Base-by-base conservation (phyloP, 2,329 filamentous ascomycete species). In the Cryphonectria carpinicola region DNA sequence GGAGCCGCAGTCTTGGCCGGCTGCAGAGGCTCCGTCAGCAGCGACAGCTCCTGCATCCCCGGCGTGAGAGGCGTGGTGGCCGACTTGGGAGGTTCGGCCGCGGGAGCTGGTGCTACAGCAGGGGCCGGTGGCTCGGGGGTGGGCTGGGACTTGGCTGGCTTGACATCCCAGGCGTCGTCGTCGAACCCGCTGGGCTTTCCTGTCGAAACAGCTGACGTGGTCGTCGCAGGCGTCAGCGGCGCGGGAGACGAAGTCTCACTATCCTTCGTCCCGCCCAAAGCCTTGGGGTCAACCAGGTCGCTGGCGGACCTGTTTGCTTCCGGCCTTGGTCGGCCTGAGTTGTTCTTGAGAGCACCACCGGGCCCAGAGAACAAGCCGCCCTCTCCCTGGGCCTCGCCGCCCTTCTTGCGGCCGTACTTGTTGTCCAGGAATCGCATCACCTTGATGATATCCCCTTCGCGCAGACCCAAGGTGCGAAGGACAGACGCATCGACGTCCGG, bases 131-230 rank as follows among this genome's bases (percentile, higher is more conserved):
- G 79, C 67, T 75, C 72, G 39, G 82, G 74, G 1, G 76, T 70
- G 35, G 74, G 64, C 14, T 76, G 74, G 58, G 90, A 87, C 78
- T 90, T 92, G 19, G 92, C 88, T 25, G 94, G 93, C 82, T 98
- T 98, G 65, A 97, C 92, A 77, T 97, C 93, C 96, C 96, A 99
- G 11, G 96, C 96, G 83, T 98, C 94, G 77, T 98, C 96, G 66
- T 99, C 96, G 77, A 98, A 98, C 3, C 93, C 93, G 77, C 80
- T 72, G 39, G 75, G 70, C 71, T 76, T 78, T 10, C 73, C 66
- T 69, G 72, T 72, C n/a, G 72, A 73, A 22, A 73, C 37, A 13
- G 73, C 68, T 4, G 72, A 70, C 56, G 76, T 73, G 60, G 74
- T 70, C 65, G 76, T 65, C 74, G 71, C 58, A 46, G 72, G 69